Conservation (phyloP, 202 grass and related monocot genomes). For the Dendrocalamus latiflorus region DNA sequence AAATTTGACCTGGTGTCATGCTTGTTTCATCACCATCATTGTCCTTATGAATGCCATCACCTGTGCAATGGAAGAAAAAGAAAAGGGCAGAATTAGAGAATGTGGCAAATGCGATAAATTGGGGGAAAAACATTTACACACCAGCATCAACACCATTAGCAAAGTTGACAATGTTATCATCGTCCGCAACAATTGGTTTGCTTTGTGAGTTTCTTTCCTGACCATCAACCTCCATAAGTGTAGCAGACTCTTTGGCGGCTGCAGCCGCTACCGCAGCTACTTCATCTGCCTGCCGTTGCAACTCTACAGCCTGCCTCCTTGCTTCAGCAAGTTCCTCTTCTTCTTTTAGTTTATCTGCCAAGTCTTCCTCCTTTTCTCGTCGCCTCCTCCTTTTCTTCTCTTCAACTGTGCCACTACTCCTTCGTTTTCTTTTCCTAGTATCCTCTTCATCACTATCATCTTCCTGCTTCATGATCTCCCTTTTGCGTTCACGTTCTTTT, state of each 20-base stretch:
- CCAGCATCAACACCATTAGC: constrained; percentile 42
- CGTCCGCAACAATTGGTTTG: constrained; percentile 31
- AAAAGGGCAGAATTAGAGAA: background rate
- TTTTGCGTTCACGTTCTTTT: constrained; percentile 72
- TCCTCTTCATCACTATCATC: constrained; percentile 93
- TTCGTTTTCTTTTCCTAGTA: constrained; percentile 76
- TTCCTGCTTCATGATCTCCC: constrained; percentile 83
- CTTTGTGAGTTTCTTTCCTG: constrained; percentile 46
- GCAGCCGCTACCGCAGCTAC: constrained; percentile 28
- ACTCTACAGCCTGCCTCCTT: constrained; percentile 61
- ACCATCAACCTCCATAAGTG: constrained; percentile 51
- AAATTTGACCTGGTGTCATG: constrained; percentile 14
- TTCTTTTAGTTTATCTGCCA: constrained; percentile 72
- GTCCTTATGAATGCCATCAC: constrained; percentile 41
- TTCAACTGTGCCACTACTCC: constrained; percentile 46
- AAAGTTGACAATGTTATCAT: constrained; percentile 28
- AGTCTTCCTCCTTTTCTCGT: constrained; percentile 85
- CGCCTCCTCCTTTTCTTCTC: constrained; percentile 73
- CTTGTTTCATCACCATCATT: constrained; percentile 43
- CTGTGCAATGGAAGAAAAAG: constrained; percentile 30
- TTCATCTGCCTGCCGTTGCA: constrained; percentile 57
- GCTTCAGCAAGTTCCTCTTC: constrained; percentile 76
- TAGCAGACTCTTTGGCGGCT: constrained; percentile 31
- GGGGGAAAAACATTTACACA: constrained; percentile 16
- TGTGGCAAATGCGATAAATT: background rate